phyloP scores from a whole-genome alignment of 495 filamentous ascomycete genomes.

The Podospora anserina region DNA sequence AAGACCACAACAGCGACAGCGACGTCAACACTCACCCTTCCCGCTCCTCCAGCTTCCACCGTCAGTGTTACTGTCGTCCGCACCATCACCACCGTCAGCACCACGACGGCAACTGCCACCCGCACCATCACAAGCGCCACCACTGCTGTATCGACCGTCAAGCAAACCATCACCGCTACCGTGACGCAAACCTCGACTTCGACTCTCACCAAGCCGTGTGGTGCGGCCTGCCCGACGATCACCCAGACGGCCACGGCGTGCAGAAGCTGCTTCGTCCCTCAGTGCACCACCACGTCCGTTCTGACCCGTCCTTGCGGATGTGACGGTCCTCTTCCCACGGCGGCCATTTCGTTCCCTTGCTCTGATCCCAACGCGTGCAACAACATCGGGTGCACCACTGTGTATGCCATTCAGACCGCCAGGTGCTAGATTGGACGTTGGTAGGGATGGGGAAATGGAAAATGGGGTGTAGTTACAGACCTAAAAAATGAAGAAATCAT shows the following conservation, averaged over 20 bases:
- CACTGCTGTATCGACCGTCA: neutral
- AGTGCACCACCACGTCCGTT: slow-evolving; percentile 28
- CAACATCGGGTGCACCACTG: slow-evolving; percentile 34
- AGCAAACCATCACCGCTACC: slow-evolving; percentile 12
- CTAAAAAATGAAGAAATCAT: neutral
- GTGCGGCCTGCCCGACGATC: slow-evolving; percentile 25
- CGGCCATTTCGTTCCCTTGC: slow-evolving; percentile 28
- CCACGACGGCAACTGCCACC: slow-evolving; percentile 13
- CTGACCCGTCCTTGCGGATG: slow-evolving; percentile 29
- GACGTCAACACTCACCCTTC: slow-evolving; percentile 8
- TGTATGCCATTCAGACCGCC: slow-evolving; percentile 26
- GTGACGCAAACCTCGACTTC: slow-evolving; percentile 6
- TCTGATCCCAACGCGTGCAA: slow-evolving; percentile 23
- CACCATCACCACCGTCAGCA: slow-evolving; percentile 12
- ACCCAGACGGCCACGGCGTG: slow-evolving; percentile 31
- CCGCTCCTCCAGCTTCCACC: slow-evolving; percentile 3
- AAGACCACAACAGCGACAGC: slow-evolving; percentile 17
- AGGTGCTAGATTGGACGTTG: slow-evolving; percentile 18
- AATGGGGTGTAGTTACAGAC: neutral
- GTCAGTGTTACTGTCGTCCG: slow-evolving; percentile 6
- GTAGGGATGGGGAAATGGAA: neutral
- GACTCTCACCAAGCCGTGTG: slow-evolving; percentile 17
- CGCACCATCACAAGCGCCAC: slow-evolving; percentile 5
- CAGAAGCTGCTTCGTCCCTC: slow-evolving; percentile 28
- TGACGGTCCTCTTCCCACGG: slow-evolving; percentile 25